Evolutionary conservation across 805 yeast species (phyloP).

Genomic region (Starmerella tilneyi): DNA sequence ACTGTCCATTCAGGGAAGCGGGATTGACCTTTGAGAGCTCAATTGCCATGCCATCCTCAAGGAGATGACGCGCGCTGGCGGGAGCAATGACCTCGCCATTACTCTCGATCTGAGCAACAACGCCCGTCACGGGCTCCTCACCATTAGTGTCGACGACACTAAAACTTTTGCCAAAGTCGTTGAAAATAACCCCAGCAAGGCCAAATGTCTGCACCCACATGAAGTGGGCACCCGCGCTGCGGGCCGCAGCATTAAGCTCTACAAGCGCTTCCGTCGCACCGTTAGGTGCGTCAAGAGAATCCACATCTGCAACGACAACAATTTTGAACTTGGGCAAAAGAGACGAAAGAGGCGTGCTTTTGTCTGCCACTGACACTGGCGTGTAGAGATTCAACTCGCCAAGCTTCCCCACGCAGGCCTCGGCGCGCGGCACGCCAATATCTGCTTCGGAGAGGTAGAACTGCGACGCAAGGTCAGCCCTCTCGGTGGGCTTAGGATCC

Average conservation of each 20-base stretch:
- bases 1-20: constrained; percentile 59
- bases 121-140: constrained; percentile 81
- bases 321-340: constrained; percentile 54
- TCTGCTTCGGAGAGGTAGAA: constrained; percentile 67
- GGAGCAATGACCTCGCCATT: constrained; percentile 89
- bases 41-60: constrained; percentile 85
- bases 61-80: constrained; percentile 85
- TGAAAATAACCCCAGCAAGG: constrained; percentile 76
- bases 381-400: constrained; percentile 84
- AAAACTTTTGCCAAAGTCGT: constrained; percentile 78
- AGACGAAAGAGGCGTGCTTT: constrained; percentile 40
- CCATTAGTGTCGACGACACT: constrained; percentile 78
- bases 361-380: constrained; percentile 58
- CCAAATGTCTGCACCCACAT: constrained; percentile 79
- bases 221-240: constrained; percentile 60
- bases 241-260: constrained; percentile 64
- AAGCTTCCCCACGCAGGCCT: constrained; percentile 53
- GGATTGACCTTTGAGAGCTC: constrained; percentile 82
- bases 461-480: constrained; percentile 77
- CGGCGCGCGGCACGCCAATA: constrained; percentile 69
- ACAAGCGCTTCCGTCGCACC: constrained; percentile 55
- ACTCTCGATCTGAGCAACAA: constrained; percentile 76
- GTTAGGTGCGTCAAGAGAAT: constrained; percentile 30
- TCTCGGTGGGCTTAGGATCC: constrained; percentile 61
- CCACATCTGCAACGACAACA: constrained; percentile 73